Conservation (phyloP, 805 yeast genomes). For the Clavispora asparagi region DNA sequence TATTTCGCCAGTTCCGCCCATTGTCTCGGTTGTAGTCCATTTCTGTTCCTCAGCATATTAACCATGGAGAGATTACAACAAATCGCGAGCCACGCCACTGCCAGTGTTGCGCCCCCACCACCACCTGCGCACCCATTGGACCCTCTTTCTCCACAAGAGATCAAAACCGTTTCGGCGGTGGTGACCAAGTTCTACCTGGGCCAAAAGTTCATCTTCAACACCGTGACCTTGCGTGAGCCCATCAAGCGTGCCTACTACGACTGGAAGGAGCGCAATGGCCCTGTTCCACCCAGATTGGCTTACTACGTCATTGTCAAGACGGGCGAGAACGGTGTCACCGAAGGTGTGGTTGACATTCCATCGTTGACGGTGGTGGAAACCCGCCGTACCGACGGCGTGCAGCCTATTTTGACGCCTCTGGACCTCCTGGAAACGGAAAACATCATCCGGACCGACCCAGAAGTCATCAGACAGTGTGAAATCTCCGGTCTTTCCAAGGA, state of each 20-base stretch:
- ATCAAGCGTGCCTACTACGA: constrained; percentile 54
- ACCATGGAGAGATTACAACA: constrained; percentile 62
- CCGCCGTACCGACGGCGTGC: constrained; percentile 53
- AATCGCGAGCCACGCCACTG: constrained; percentile 57
- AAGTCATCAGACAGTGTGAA: constrained; percentile 67
- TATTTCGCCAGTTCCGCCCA: not conserved
- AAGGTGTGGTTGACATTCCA: constrained; percentile 62
- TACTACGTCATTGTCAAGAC: constrained; percentile 57
- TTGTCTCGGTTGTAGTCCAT: not conserved
- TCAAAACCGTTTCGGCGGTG: constrained; percentile 49
- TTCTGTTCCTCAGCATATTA: not conserved
- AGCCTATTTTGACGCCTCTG: constrained; percentile 69
- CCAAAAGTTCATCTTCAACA: constrained; percentile 51
- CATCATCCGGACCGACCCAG: constrained; percentile 64
- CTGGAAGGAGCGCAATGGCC: constrained; percentile 60
- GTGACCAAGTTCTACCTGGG: constrained; percentile 47
- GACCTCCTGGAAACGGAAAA: constrained; percentile 62
- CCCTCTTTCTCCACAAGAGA: constrained; percentile 62
- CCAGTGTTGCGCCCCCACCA: constrained; percentile 49
- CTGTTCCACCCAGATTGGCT: constrained; percentile 65
- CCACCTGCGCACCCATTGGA: constrained; percentile 64
- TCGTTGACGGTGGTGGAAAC: constrained; percentile 43
- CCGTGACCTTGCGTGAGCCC: constrained; percentile 69
- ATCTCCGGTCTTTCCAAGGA: constrained; percentile 61
- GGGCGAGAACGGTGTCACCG: constrained; percentile 60